Conservation (phyloP, 2,329 filamentous ascomycete species). For the Arthrobotrys sphaeroides region DNA sequence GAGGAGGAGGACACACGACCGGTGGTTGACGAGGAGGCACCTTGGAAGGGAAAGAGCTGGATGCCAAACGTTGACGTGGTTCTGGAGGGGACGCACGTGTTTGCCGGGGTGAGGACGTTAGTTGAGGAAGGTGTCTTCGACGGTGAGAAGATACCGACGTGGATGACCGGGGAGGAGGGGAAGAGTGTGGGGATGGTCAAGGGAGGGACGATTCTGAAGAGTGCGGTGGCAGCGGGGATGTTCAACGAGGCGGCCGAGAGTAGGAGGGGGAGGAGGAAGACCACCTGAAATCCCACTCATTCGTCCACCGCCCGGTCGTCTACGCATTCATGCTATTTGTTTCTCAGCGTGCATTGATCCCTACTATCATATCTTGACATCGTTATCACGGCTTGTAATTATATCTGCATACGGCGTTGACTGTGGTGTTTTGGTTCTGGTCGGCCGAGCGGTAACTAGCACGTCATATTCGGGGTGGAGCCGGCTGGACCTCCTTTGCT, state of each 20-base stretch:
- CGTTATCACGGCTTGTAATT: neutral
- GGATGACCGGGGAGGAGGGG: conserved; percentile 88
- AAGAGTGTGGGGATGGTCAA: conserved; percentile 77
- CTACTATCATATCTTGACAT: neutral
- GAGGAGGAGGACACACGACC: conserved; percentile 36
- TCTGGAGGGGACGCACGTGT: conserved; percentile 80
- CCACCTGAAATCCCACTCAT: neutral
- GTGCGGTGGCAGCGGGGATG: conserved; percentile 20
- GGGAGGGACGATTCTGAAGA: conserved; percentile 69
- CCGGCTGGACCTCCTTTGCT: conserved; percentile 22
- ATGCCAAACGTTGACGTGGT: conserved; percentile 72
- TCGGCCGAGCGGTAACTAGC: conserved; percentile 32
- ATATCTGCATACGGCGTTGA: conserved; percentile 1
- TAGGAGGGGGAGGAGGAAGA: conserved; percentile 27
- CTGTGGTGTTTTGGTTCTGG: neutral
- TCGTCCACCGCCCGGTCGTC: neutral
- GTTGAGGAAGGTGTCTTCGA: conserved; percentile 80
- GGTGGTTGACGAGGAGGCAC: conserved; percentile 57
- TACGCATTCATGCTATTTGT: too few species aligned
- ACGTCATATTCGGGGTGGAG: conserved; percentile 44
- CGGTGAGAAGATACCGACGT: conserved; percentile 81
- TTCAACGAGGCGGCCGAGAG: conserved; percentile 7
- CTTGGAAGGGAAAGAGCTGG: conserved; percentile 62
- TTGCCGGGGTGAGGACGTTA: conserved; percentile 79
- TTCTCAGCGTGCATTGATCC: neutral